A percentile compares a stretch with the other conserved stretches of the same genome.
Conservation (phyloP, 2,329 filamentous ascomycete genomes). For the Penicillium sp. region DNA sequence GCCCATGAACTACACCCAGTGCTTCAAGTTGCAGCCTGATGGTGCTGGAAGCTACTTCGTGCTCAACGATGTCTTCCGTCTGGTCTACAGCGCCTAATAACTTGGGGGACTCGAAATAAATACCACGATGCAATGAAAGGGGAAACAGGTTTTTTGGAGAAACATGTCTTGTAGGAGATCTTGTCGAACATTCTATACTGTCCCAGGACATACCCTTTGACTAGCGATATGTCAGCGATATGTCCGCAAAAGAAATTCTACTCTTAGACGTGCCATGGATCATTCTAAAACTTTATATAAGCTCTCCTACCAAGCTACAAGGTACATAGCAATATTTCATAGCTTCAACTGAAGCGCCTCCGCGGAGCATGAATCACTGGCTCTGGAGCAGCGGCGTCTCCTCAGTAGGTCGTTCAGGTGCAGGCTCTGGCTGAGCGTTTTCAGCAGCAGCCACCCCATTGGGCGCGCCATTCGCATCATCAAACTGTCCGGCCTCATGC, state of each 20-base stretch:
- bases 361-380: constrained; percentile 15
- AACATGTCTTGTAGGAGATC: constrained; percentile 6
- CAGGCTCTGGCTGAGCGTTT: constrained; percentile 13
- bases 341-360: neutral
- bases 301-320: constrained; percentile 3
- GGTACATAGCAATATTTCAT: neutral
- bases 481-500: constrained; percentile 18
- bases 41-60: constrained; percentile 70
- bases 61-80: constrained; percentile 91
- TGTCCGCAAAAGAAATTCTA: neutral
- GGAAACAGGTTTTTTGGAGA: neutral
- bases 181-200: constrained; percentile 1
- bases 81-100: constrained; percentile 58
- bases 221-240: constrained; percentile 1
- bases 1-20: constrained; percentile 87
- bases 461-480: constrained; percentile 18
- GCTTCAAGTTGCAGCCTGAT: constrained; percentile 77
- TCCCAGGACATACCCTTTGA: neutral
- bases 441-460: constrained; percentile 12
- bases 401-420: constrained; percentile 28
- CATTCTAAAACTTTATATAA: constrained; percentile 5
- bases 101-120: constrained; percentile 6
- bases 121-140: constrained; percentile 21
- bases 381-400: constrained; percentile 37
- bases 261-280: constrained; percentile 7